These are phyloP conservation scores for Alnus rubra DNA, from an alignment of 306 rosid genomes.

Conservation along the genomic window DNA sequence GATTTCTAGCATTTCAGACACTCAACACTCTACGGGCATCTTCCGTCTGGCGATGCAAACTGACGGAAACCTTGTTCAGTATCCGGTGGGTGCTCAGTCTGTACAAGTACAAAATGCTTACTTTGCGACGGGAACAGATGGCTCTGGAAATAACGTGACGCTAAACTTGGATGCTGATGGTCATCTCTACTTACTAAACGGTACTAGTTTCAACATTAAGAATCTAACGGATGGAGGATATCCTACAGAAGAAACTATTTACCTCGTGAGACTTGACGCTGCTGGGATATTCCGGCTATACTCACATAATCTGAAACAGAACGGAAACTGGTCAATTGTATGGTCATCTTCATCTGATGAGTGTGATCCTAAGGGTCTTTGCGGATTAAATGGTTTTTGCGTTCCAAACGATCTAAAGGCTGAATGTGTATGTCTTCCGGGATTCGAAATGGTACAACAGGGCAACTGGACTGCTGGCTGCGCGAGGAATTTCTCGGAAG, in stretches of 20 bases:
- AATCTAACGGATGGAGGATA: slow-evolving; percentile 12
- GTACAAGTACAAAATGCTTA: background rate
- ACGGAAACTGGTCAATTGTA: background rate
- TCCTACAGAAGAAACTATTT: background rate
- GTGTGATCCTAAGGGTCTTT: background rate
- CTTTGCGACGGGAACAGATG: background rate
- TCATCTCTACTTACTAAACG: background rate
- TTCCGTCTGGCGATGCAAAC: slow-evolving; percentile 21
- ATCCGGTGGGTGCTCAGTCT: background rate
- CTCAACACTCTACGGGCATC: slow-evolving; percentile 20
- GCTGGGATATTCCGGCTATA: background rate
- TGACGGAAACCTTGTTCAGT: slow-evolving; percentile 34
- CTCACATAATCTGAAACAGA: background rate
- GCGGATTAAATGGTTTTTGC: background rate
- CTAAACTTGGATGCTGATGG: background rate
- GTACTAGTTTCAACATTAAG: background rate
- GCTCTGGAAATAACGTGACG: background rate
- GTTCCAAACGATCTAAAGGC: background rate
- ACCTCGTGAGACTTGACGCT: background rate
- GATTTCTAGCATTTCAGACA: slow-evolving; percentile 2
- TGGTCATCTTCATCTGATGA: background rate
- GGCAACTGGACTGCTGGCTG: slow-evolving; percentile 3
- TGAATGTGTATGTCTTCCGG: background rate
- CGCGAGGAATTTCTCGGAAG: background rate
- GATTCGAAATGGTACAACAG: background rate